Evolutionary conservation across 1,139 yeast genomes (phyloP).

Genomic region (Schwanniomyces etchellsii): DNA sequence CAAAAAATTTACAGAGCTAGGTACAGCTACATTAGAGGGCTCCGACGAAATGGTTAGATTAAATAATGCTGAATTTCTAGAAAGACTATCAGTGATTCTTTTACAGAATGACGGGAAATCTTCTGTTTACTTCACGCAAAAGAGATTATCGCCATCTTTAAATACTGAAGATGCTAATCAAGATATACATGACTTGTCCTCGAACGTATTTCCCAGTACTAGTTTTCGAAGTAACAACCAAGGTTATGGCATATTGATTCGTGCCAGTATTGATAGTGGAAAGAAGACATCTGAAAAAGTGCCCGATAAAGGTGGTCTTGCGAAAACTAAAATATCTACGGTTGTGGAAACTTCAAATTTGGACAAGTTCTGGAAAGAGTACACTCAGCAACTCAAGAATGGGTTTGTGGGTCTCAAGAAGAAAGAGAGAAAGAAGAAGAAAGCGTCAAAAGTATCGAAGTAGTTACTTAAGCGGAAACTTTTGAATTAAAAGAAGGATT

Average conservation of each 20-base stretch:
- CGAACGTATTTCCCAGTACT: constrained; percentile 26
- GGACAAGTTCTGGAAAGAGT: constrained; percentile 66
- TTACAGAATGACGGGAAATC: constrained; percentile 31
- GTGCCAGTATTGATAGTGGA: constrained; percentile 37
- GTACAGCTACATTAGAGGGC: too few relatives aligned
- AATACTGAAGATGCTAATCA: constrained; percentile 11
- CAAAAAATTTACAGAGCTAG: too few relatives aligned
- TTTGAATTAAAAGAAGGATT: constrained; percentile 1
- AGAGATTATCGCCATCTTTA: constrained; percentile 27
- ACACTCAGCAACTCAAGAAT: constrained; percentile 55
- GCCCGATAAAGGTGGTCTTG: constrained; percentile 29
- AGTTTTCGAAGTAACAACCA: constrained; percentile 11
- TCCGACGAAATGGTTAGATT: constrained; percentile 42
- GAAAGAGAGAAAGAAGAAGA: constrained; percentile 46
- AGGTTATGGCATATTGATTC: constrained; percentile 45
- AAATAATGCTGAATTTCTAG: constrained; percentile 33
- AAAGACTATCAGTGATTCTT: constrained; percentile 23
- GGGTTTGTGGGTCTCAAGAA: constrained; percentile 52
- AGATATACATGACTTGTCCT: constrained; percentile 25
- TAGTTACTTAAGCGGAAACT: constrained; percentile 11
- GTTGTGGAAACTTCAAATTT: constrained; percentile 52
- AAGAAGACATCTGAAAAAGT: constrained; percentile 16
- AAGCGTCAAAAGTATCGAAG: constrained; percentile 24
- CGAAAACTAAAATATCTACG: constrained; percentile 56
- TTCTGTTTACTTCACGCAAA: constrained; percentile 40